Evolutionary conservation across 2,329 filamentous ascomycete genomes (phyloP).

Genomic region (Ceratocystis harringtonii): DNA sequence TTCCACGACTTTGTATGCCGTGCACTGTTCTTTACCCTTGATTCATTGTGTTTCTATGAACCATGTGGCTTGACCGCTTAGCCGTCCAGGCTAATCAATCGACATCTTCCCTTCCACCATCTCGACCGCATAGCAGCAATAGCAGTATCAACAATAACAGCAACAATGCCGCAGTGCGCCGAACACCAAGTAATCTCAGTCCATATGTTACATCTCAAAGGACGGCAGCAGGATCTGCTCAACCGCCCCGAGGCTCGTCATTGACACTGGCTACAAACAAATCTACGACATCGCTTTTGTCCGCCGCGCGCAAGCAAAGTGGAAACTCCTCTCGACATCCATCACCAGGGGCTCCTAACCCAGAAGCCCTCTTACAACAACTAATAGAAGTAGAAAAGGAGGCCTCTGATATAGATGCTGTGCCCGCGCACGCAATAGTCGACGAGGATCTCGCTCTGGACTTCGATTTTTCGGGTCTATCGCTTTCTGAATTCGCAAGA

Average conservation of each 20-base stretch:
- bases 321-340: conserved; percentile 47
- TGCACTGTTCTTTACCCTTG: not conserved
- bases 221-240: conserved; percentile 32
- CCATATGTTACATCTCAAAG: conserved; percentile 55
- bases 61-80: conserved; percentile 86
- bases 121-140: conserved; percentile 12
- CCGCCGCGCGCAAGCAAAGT: conserved; percentile 49
- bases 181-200: conserved; percentile 47
- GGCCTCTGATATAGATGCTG: not conserved
- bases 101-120: conserved; percentile 36
- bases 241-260: conserved; percentile 40
- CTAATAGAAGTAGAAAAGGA: conserved; percentile 12
- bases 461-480: conserved; percentile 66
- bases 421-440: conserved; percentile 40
- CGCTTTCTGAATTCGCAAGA: conserved; percentile 54
- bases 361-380: conserved; percentile 10
- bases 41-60: conserved; percentile 17
- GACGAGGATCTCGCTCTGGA: conserved; percentile 45
- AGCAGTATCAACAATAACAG: conserved; percentile 1
- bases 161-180: conserved; percentile 50
- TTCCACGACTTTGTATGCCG: not conserved
- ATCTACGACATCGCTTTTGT: conserved; percentile 60
- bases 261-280: conserved; percentile 67
- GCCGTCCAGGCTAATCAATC: conserved; percentile 45
- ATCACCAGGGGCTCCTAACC: conserved; percentile 11